Conservation (phyloP, 2,329 filamentous ascomycete genomes). For the Ascochyta lentis region DNA sequence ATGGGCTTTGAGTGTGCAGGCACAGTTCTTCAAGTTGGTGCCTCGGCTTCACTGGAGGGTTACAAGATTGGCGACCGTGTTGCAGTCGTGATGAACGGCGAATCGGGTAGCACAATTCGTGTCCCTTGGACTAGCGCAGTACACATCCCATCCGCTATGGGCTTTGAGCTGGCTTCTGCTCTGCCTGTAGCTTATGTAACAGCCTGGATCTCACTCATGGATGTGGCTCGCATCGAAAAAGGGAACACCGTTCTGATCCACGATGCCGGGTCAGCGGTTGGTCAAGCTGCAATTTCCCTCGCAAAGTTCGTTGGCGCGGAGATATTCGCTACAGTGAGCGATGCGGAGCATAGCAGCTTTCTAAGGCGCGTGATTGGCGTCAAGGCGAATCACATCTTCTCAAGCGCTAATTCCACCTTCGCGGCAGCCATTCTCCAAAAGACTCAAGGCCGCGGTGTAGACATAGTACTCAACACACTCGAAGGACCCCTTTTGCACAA, state of each 20-base stretch:
- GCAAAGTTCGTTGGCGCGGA: neutral
- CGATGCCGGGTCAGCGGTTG: slow-evolving; percentile 21
- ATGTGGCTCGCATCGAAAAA: slow-evolving; percentile 18
- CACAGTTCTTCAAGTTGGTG: slow-evolving; percentile 9
- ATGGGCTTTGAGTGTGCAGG: slow-evolving; percentile 25
- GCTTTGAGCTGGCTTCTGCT: slow-evolving; percentile 26
- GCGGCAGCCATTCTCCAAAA: slow-evolving; percentile 11
- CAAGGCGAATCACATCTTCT: slow-evolving; percentile 24
- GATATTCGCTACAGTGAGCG: slow-evolving; percentile 4
- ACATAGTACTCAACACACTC: slow-evolving; percentile 39
- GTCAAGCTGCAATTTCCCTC: slow-evolving; percentile 16
- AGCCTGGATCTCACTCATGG: slow-evolving; percentile 21
- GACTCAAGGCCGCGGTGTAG: slow-evolving; percentile 37
- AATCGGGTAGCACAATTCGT: neutral
- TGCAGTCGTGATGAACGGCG: neutral
- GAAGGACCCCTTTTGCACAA: slow-evolving; percentile 40
- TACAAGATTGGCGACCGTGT: slow-evolving; percentile 19
- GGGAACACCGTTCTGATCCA: slow-evolving; percentile 41
- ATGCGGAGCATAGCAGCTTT: neutral
- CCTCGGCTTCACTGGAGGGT: neutral
- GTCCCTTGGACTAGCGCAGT: neutral
- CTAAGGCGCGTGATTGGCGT: slow-evolving; percentile 13
- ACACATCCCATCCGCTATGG: slow-evolving; percentile 15
- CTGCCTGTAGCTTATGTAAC: slow-evolving; percentile 27
- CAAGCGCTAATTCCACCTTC: slow-evolving; percentile 31